These are phyloP conservation scores for Adansonia gregorii DNA, from an alignment of 441 rosid genomes.

Conservation along the genomic window DNA sequence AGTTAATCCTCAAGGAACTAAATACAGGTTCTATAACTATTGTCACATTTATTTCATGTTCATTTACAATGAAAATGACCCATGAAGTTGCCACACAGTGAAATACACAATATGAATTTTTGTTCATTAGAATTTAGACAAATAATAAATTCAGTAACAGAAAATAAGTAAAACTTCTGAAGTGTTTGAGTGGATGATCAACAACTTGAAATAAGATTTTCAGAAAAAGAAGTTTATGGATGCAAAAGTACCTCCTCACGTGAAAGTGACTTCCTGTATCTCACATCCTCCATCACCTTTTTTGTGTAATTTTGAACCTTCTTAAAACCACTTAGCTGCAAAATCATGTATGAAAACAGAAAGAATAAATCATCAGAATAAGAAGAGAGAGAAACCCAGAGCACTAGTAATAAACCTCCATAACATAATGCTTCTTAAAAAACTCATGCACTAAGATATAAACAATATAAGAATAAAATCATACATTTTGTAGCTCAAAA, in stretches of 20 bases:
- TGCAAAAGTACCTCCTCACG: conserved; percentile 87
- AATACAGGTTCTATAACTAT: neutral
- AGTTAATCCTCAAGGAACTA: conserved; percentile 15
- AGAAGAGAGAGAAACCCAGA: conserved; percentile 13
- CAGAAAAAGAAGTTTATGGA: neutral
- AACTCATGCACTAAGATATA: conserved; percentile 25
- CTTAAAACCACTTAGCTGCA: conserved; percentile 97
- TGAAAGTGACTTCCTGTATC: conserved; percentile 73
- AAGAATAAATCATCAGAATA: conserved; percentile 26
- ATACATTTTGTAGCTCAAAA: conserved; percentile 86
- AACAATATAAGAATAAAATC: conserved; percentile 27
- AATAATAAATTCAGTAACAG: neutral
- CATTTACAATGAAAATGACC: neutral
- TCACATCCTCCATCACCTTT: conserved; percentile 86
- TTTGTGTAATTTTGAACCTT: conserved; percentile 96
- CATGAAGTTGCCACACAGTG: neutral
- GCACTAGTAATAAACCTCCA: neutral
- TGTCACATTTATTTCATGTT: neutral
- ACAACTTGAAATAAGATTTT: conserved; percentile 16
- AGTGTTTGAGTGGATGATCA: neutral
- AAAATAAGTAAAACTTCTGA: neutral
- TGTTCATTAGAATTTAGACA: conserved; percentile 10
- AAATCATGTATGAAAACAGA: conserved; percentile 29
- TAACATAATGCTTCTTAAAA: conserved; percentile 15
- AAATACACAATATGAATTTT: neutral